Evolutionary conservation across 2,329 filamentous ascomycete genomes (phyloP).

Genomic region (Ophiostoma ulmi): DNA sequence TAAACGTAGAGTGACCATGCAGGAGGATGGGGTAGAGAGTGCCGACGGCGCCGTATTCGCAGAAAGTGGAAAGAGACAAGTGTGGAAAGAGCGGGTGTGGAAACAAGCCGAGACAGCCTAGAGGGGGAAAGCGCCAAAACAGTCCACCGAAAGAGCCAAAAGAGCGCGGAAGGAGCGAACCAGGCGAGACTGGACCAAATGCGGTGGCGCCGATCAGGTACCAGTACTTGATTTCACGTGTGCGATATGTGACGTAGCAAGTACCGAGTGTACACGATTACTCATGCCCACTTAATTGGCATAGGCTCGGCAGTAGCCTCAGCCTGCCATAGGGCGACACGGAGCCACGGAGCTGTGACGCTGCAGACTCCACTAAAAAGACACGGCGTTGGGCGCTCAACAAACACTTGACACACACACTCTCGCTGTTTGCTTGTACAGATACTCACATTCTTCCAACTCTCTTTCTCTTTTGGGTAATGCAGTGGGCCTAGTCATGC

Average conservation of each 20-base stretch:
- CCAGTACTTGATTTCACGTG: not conserved
- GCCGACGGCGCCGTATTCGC: constrained; percentile 9
- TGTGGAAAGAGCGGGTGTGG: constrained; percentile 5
- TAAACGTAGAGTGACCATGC: not conserved
- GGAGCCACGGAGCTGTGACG: constrained; percentile 10
- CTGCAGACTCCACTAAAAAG: constrained; percentile 7
- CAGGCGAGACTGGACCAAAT: not conserved
- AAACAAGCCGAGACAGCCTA: not conserved
- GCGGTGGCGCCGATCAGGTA: constrained; percentile 12
- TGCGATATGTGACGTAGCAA: not conserved
- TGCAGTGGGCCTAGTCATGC: not conserved
- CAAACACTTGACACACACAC: not conserved
- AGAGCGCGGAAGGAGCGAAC: constrained; percentile 13
- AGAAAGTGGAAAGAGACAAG: not conserved
- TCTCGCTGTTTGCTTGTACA: too few species aligned
- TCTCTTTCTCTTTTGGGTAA: too few species aligned
- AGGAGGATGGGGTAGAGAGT: not conserved
- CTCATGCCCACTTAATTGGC: not conserved
- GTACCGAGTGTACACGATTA: not conserved
- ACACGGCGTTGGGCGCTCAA: not conserved
- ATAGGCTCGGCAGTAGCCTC: not conserved
- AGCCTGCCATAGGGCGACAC: constrained; percentile 9
- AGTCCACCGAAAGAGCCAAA: not conserved
- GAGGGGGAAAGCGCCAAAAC: too few species aligned
- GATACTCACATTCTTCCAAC: too few species aligned